These are phyloP conservation scores for Astrocystis sublimbata DNA, from an alignment of 495 filamentous ascomycete genomes.

Conservation along the genomic window DNA sequence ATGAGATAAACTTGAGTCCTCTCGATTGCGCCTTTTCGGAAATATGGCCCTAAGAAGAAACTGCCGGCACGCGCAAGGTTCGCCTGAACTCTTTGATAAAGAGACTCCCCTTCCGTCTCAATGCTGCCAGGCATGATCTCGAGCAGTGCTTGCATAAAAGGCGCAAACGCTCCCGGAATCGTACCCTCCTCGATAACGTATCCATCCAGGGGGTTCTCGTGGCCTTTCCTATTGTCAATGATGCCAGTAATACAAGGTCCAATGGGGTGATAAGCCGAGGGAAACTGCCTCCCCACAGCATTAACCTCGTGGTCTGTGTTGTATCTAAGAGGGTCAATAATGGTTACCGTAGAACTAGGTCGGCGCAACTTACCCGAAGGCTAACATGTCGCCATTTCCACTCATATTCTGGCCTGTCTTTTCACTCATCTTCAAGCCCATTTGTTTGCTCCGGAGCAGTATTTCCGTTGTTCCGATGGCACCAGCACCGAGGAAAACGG, in stretches of 20 bases:
- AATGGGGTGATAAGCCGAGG: slow-evolving; percentile 52
- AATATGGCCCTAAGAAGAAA: slow-evolving; percentile 58
- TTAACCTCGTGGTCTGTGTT: slow-evolving; percentile 59
- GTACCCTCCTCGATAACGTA: slow-evolving; percentile 68
- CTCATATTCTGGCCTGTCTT: slow-evolving; percentile 63
- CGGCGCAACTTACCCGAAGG: slow-evolving; percentile 52
- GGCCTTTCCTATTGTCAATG: slow-evolving; percentile 59
- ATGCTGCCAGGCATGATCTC: slow-evolving; percentile 56
- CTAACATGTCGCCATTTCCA: slow-evolving; percentile 67
- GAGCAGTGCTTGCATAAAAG: slow-evolving; percentile 59
- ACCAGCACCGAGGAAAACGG: slow-evolving; percentile 62
- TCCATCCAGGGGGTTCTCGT: slow-evolving; percentile 60
- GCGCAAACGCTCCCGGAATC: slow-evolving; percentile 57
- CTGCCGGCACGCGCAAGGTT: slow-evolving; percentile 52
- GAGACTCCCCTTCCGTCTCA: slow-evolving; percentile 38
- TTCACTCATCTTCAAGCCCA: slow-evolving; percentile 59
- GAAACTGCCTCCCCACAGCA: slow-evolving; percentile 52
- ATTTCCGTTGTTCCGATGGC: slow-evolving; percentile 66
- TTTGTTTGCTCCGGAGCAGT: slow-evolving; percentile 61
- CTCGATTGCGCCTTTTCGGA: slow-evolving; percentile 53
- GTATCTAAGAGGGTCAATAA: slow-evolving; percentile 45
- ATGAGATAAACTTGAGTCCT: slow-evolving; percentile 67
- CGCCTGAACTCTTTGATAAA: slow-evolving; percentile 44
- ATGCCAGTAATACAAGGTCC: slow-evolving; percentile 66
- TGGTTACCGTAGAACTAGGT: background rate